Base-by-base conservation (phyloP, 1,284 basidiomycete species). In the Marasmius tenuissimus region DNA sequence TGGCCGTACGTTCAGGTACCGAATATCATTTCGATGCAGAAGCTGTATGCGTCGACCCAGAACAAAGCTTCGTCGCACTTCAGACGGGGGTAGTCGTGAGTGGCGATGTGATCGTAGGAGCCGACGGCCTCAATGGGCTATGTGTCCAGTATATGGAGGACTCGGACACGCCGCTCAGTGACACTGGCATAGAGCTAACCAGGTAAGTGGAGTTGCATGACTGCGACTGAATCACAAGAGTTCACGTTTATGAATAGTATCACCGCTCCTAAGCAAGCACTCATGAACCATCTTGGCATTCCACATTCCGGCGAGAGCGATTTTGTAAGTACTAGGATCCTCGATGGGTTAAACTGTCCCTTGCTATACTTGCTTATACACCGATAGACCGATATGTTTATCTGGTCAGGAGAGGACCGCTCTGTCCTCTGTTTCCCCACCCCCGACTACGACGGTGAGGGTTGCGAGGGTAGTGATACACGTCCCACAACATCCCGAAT, bases 61-160 rank as follows among this genome's bases (percentile, higher is more conserved):
- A 72, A 42, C 64, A 64, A 53, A 67, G 64, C 61, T 72, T 66
- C 27, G 78, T 83, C 20, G 77, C 67, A 0, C 71, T 88, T 12
- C 72, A 75, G 10, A 77, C 77, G 3, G 85, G 87, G 8, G 77
- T 81, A 58, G 71, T 72, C 14, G 59, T 87, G 49, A 63, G 67
- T 1, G 84, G 79, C 8, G 84, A 90, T 66, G 76, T 89, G n/a
- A 77, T 90, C 55, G 73, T 91, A 40, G 88, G 86, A 18, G 87
- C 88, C 0, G 88, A 89, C 66, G 88, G 52, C 16, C 34, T 54
- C n/a, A n/a, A 54, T 3, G 52, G 52, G n/a, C 35, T 54, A 54
- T 54, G 34, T 35, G 14, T 54, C 16, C 33, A 54, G 14, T 54
- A 54, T 18, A 38, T 54, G 35, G 33, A 73, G 79, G 22, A 65